phyloP scores from a whole-genome alignment of 805 yeast genomes.

The Zygosaccharomyces bisporus region DNA sequence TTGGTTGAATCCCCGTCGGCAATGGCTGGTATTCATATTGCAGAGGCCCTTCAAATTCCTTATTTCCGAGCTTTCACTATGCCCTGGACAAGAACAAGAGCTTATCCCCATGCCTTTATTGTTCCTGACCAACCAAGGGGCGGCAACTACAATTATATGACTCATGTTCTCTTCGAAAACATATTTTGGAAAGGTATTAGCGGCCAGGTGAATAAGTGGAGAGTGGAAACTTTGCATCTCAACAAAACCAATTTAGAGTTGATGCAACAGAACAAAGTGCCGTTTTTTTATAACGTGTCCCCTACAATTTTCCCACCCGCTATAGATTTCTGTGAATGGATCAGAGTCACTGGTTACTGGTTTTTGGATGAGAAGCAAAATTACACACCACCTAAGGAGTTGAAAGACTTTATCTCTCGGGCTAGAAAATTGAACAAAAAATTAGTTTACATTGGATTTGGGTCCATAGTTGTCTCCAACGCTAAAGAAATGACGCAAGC shows the following conservation, averaged over 20 bases:
- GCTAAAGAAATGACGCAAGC: slow-evolving; percentile 76
- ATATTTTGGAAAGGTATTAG: slow-evolving; percentile 92
- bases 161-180: slow-evolving; percentile 90
- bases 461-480: slow-evolving; percentile 86
- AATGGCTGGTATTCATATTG: slow-evolving; percentile 92
- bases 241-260: slow-evolving; percentile 65
- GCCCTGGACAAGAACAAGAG: slow-evolving; percentile 97
- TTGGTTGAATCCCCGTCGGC: slow-evolving; percentile 95
- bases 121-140: slow-evolving; percentile 93
- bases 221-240: slow-evolving; percentile 60
- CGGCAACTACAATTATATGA: slow-evolving; percentile 86
- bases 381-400: slow-evolving; percentile 57
- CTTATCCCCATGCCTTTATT: slow-evolving; percentile 94
- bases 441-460: slow-evolving; percentile 89
- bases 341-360: slow-evolving; percentile 96
- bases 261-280: slow-evolving; percentile 74
- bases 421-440: slow-evolving; percentile 64
- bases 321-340: slow-evolving; percentile 91
- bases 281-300: slow-evolving; percentile 84
- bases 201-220: slow-evolving; percentile 84
- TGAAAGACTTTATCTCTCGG: slow-evolving; percentile 54
- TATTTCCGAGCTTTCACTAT: slow-evolving; percentile 93
- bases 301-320: slow-evolving; percentile 90
- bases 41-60: slow-evolving; percentile 86
- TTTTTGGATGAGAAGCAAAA: slow-evolving; percentile 63